Conservation (phyloP, 768 basidiomycete species). For the Suillus bovinus region DNA sequence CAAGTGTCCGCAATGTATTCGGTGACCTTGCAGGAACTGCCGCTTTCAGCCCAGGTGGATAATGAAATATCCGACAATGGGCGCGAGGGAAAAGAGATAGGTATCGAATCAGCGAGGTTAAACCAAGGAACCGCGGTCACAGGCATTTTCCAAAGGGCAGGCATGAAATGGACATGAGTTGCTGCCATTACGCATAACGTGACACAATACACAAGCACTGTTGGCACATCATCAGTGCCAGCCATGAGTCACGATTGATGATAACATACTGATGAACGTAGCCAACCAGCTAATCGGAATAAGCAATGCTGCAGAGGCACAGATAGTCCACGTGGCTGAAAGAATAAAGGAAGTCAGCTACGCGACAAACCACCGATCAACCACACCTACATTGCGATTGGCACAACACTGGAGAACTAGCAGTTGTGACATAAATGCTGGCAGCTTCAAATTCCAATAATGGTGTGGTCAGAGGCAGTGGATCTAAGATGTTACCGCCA, state of each 20-base stretch:
- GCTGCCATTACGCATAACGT: constrained; percentile 47
- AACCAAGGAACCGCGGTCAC: constrained; percentile 65
- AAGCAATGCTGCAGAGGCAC: constrained; percentile 49
- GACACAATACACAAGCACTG: constrained; percentile 59
- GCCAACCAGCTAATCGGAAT: constrained; percentile 50
- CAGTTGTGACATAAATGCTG: constrained; percentile 48
- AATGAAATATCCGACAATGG: constrained; percentile 13
- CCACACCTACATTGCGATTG: constrained; percentile 33
- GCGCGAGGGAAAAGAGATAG: constrained; percentile 11
- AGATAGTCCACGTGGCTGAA: constrained; percentile 43
- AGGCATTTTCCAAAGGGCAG: constrained; percentile 53
- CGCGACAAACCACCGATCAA: neutral
- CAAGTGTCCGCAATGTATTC: constrained; percentile 33
- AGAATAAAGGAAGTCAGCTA: neutral
- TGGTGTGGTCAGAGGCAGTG: constrained; percentile 2
- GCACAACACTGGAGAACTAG: constrained; percentile 41
- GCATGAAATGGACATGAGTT: constrained; percentile 43
- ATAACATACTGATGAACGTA: constrained; percentile 44
- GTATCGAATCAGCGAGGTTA: constrained; percentile 14
- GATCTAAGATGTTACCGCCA: neutral
- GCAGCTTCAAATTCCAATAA: constrained; percentile 37
- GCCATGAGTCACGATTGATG: constrained; percentile 4
- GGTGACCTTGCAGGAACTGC: constrained; percentile 24
- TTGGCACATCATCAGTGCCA: constrained; percentile 8
- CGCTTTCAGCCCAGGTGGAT: constrained; percentile 14